Evolutionary conservation across 2,329 filamentous ascomycete genomes (phyloP), one percentile per base, ranked within the genome.

Genomic region (Corynespora cassiicola): DNA sequence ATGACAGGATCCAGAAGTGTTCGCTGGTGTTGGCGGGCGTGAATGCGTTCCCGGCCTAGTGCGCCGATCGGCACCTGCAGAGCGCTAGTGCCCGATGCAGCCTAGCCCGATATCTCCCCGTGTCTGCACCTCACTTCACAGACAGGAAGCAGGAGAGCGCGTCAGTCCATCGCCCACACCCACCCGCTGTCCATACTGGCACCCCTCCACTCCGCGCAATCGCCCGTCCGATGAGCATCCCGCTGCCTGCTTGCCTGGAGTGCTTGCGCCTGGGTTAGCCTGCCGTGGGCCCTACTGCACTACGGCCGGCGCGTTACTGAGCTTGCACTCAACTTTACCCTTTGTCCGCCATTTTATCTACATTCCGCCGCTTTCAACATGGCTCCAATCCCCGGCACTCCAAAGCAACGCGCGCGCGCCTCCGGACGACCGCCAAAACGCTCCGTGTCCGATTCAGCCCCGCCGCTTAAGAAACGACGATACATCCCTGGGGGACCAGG

Each of bases 401-500:
- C 65, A 39, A 55, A 42, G 52, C 57, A 54, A 63, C 65, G 65
- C 58, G 57, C 64, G 39, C 58, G 65, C 48, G 60, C 42, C 45
- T 57, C 63, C 17, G 56, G 47, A 31, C 56, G 66, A 46, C 62
- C 62, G 21, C 55, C 54, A n/a, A 55, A 56, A 45, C 61, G 64
- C 33, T 40, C 56, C 45, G 45, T 64, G 22, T 61, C 68, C 29
- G 67, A 70, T 42, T 70, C 68, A 12, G 72, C 70, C 35, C 71
- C 72, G 20, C 68, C 70, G 18, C 57, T 48, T 45, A 76, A 76
- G 66, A 67, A 66, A 58, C 68, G 69, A 45, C 74, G 69, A 69
- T 96, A 96, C 72, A 81, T 95, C 31, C 89, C 92, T 21, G 90
- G 90, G 31, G 90, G 90, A 3, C 86, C 89, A 41, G 90, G 89